A percentile compares a stretch with the other conserved stretches of the same genome.
These are phyloP conservation scores for Blastomyces gilchristii DNA, from an alignment of 2,329 filamentous ascomycete genomes.

Conservation along the genomic window DNA sequence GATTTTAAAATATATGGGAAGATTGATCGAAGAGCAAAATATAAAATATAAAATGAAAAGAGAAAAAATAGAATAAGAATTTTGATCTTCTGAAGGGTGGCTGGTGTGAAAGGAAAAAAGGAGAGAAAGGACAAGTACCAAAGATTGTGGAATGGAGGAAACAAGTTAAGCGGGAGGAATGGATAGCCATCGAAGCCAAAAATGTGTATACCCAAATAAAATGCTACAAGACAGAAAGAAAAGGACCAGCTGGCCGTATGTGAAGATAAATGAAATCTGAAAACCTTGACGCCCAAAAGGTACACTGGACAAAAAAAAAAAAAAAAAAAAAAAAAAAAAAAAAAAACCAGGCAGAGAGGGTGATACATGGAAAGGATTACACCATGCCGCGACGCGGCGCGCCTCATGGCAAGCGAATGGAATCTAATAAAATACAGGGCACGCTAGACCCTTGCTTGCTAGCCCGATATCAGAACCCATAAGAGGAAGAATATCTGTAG, in stretches of 20 bases:
- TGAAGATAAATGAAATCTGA: neutral
- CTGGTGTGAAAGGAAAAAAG: neutral
- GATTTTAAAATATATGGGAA: neutral
- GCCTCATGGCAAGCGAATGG: neutral
- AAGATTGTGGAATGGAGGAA: neutral
- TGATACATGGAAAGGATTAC: neutral
- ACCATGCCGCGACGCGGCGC: neutral
- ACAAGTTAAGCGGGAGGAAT: neutral
- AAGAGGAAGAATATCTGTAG: constrained; percentile 65
- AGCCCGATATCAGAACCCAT: constrained; percentile 53
- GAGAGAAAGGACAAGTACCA: neutral
- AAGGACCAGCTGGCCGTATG: neutral
- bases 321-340: neutral
- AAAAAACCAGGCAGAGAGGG: neutral
- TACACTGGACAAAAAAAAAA: neutral
- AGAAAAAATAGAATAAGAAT: neutral
- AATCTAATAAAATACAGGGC: constrained; percentile 5
- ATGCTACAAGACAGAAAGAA: neutral
- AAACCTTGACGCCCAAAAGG: constrained; percentile 1
- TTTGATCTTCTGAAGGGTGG: neutral
- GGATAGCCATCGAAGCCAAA: neutral
- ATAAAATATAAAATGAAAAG: neutral
- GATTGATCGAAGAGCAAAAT: neutral
- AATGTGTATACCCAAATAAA: neutral
- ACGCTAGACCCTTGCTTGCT: neutral